Evolutionary conservation across 257 asterid species (phyloP), one percentile per base, ranked within the genome.

Genomic region (Solanum bukasovii): DNA sequence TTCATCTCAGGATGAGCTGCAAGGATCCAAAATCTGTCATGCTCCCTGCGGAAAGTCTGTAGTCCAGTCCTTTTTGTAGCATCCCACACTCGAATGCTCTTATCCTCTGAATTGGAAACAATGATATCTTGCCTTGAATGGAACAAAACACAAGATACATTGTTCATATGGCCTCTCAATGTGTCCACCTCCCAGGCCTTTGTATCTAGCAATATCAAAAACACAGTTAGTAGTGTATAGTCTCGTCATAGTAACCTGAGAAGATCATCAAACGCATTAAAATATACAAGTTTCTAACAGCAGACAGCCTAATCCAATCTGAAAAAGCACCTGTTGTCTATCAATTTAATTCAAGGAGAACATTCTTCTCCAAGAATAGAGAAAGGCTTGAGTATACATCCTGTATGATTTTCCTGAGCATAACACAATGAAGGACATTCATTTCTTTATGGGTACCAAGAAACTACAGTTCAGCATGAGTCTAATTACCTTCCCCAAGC

Each of bases 111-210:
- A 89, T 96, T 97, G 44, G 99, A 97, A 74, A 97, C 96, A 87
- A 97, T 95, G 46, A 97, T 96, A 78, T 97, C 99, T 90, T 97
- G 99, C 90, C 94, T 93, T 33, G 99, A 87, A 90, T 96, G 98
- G 90, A 96, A 97, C 25, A 95, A 35, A 78, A 96, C 98, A 91
- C 96, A 97, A 7, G 99, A 97, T 20, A 97, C 99, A 83, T 97
- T 97, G 93, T 97, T 97, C 98, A 94, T 93, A 91, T 96, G 99
- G 86, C 99, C 99, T 91, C 99, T 95, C 95, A 97, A 87, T 1
- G 98, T 97, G 93, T 97, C 99, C 91, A 97, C 99, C 91, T 97
- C 99, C 99, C 99, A 97, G 87, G 99, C 99, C 94, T 96, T 97
- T 20, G 99, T 95, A 92, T 97, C 99, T 97, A 95, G 84, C 59